Percentiles rank a stretch among this genome's conserved stretches.
phyloP scores from a whole-genome alignment of 169 alveolate species.

The Toxoplasma gondii region DNA sequence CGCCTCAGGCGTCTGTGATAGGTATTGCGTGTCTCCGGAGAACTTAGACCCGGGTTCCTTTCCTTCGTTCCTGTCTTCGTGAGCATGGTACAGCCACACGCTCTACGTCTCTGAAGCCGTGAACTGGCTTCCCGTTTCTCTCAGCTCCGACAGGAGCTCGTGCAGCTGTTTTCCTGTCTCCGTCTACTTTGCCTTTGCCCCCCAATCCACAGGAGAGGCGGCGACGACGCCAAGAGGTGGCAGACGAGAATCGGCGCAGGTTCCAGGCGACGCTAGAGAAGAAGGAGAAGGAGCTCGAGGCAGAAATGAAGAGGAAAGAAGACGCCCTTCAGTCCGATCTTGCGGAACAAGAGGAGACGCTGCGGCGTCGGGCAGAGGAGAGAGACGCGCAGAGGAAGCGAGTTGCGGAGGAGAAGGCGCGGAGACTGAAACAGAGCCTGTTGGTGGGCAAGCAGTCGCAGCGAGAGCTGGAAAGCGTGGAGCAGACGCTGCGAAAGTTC shows the following conservation, averaged over 20 bases:
- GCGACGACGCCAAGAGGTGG: neutral
- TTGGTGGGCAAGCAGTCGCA: neutral
- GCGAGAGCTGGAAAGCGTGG: neutral
- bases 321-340: neutral
- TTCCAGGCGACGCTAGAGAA: neutral
- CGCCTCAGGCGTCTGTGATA: too few relatives aligned
- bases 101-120: too few relatives aligned
- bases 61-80: too few relatives aligned
- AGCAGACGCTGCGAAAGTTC: neutral
- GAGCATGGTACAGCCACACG: too few relatives aligned
- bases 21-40: too few relatives aligned
- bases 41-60: too few relatives aligned
- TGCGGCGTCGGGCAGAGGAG: neutral
- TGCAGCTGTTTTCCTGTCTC: too few relatives aligned
- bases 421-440: neutral
- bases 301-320: neutral
- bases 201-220: neutral
- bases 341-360: neutral
- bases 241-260: neutral
- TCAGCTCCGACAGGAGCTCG: too few relatives aligned
- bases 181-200: too few relatives aligned
- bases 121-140: too few relatives aligned
- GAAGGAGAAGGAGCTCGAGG: constrained; percentile 1
- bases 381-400: neutral
- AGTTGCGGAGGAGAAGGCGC: neutral